phyloP scores from a whole-genome alignment of 352 stramenopile species.

The Phytophthora chlamydospora region DNA sequence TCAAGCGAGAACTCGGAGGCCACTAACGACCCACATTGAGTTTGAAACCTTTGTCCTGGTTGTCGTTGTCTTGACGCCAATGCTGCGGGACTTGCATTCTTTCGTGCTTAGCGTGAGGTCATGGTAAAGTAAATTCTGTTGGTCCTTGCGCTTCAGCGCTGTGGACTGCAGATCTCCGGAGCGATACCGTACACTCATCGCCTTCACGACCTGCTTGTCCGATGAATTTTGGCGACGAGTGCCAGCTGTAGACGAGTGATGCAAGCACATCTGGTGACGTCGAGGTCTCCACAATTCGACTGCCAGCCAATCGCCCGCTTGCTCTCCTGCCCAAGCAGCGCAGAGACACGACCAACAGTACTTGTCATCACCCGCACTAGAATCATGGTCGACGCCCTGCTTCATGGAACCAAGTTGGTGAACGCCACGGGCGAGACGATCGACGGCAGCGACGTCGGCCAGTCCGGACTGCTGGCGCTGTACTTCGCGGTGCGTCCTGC shows the following conservation, averaged over 20 bases:
- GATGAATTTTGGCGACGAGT: too few relatives aligned
- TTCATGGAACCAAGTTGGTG: slow-evolving; percentile 55
- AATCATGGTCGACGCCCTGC: slow-evolving; percentile 44
- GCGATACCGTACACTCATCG: neutral
- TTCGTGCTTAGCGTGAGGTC: too few relatives aligned
- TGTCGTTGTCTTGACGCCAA: too few relatives aligned
- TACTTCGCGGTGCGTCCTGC: slow-evolving; percentile 65
- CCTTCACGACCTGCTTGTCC: too few relatives aligned
- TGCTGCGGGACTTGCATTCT: neutral
- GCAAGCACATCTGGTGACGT: slow-evolving; percentile 5
- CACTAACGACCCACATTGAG: too few relatives aligned
- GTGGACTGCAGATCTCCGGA: neutral
- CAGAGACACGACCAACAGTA: slow-evolving; percentile 9
- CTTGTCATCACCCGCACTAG: slow-evolving; percentile 8
- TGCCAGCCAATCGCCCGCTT: slow-evolving; percentile 16
- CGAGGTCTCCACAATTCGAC: too few relatives aligned
- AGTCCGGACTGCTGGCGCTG: slow-evolving; percentile 53
- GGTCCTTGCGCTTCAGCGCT: too few relatives aligned
- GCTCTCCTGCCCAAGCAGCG: neutral
- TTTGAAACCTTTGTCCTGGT: too few relatives aligned
- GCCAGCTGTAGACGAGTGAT: slow-evolving; percentile 11
- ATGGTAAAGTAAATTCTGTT: too few relatives aligned
- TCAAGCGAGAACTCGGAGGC: too few relatives aligned
- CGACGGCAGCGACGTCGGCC: slow-evolving; percentile 40
- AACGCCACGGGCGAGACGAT: slow-evolving; percentile 59